Base-by-base conservation (phyloP, 192 early-diverging fungal species). In the Paraglomus occultum region DNA sequence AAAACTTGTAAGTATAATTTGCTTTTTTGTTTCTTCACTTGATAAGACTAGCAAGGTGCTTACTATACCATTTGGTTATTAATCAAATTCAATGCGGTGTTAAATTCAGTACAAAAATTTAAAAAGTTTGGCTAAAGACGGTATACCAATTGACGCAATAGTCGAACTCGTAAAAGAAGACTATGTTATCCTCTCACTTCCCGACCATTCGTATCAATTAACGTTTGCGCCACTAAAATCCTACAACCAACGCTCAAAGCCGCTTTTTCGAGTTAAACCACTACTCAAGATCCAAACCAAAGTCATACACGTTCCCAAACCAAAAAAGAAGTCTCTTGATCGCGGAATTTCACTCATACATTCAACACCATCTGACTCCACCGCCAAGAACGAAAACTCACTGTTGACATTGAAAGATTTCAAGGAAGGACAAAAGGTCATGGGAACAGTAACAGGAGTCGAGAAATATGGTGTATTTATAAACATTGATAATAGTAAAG, bases 381-480 rank as follows among this genome's bases (percentile, higher is more conserved):
- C 51, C 18, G 39, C n/a, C 20, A 70, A 60, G 43, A 61, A 51
- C 39, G 17, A 51, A 8, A 22, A 44, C 38, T 73, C 72, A 46
- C 70, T 70, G 6, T 18, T 31, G 7, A 73, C 81, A 0, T 71
- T 91, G 42, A 78, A 84, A 31, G 85, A 86, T 71, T 82, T 95
- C 48, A 67, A 73, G 15, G 78, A 85, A 40, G 92, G 92, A 12
- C 81, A 92, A 78, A 90, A 90, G 54, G 82, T 95, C 55, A 89
- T 87, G 70, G 94, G 93, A 12, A 87, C 87, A 6, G 81, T 95
- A 65, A 88, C 83, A 51, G 78, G 80, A 18, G 85, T 94, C 64
- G 83, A 89, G 65, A 78, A 81, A 20, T 91, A 88, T 76, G 94
- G 93, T 40, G 85, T 94, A 20, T 91, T 95, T 71, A 89, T 96